Base-by-base conservation (phyloP, 169 alveolate species). In the Theileria annulata region DNA sequence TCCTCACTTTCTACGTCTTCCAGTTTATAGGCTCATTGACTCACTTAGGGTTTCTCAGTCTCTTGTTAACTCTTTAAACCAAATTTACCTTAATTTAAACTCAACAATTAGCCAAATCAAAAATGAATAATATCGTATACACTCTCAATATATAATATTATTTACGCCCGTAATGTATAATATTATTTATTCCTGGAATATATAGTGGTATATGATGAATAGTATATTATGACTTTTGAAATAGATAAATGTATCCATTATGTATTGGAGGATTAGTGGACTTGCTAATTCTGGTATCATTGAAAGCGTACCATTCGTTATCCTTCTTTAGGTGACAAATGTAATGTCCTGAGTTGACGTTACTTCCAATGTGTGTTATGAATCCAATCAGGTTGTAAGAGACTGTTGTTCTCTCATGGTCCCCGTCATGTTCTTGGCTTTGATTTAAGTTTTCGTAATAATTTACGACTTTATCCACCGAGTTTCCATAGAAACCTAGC, bases 281-380 rank as follows among this genome's bases (percentile, higher is more conserved):
- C 25, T 28, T 66, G 62, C 30, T 73, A 48, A 80, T 79, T 75
- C 74, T 80, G 62, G 76, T 35, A 35, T 80, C 88, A 75, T 80
- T 80, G 68, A 68, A 80, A 3, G 77, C 68, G 75, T 73, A 72
- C 88, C 88, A 80, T 28, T 51, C 67, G 33, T 63, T 67, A 37
- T 66, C 42, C 77, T 51, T 73, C 69, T 88, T 90, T 17, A 85
- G 56, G 86, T 90, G 93, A 72, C 93, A 92, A 1, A 92, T 91
- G 37, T 92, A 92, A 79, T 92, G 96, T 15, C 96, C 96, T 59
- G 90, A 87, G 64, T 90, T 89, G 59, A 90, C 88, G 67, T 82
- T 92, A 71, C 82, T 77, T 28, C 96, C 96, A 12, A 92, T 85
- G 71, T 92, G 96, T 56, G 94, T 83, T 28, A 92, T 76, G 66